Percentiles rank a stretch among this genome's conserved stretches.
phyloP scores from a whole-genome alignment of 345 rosid species.

The Pseudoturritis turrita region DNA sequence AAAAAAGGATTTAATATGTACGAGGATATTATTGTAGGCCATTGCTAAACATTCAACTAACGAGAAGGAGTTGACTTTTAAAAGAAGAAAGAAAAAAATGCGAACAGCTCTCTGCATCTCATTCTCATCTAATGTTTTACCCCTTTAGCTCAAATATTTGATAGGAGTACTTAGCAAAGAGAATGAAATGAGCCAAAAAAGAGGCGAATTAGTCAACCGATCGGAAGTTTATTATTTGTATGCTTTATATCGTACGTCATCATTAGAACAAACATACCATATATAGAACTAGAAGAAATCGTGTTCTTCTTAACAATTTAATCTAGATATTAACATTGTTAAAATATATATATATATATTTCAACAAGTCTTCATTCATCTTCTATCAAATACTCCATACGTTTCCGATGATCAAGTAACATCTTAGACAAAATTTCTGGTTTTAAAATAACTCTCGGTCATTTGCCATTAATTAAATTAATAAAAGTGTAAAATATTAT shows the following conservation, averaged over 20 bases:
- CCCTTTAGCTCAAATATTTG: neutral
- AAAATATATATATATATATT: no score
- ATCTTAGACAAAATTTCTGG: no score
- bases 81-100: neutral
- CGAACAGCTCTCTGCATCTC: neutral
- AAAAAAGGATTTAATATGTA: neutral
- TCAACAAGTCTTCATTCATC: no score
- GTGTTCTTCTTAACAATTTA: no score
- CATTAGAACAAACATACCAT: neutral
- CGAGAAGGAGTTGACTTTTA: neutral
- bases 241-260: neutral
- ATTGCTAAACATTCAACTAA: neutral
- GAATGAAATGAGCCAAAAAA: neutral
- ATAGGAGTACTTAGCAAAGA: neutral
- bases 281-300: neutral
- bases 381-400: no score
- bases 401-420: no score
- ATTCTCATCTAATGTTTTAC: neutral
- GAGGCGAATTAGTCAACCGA: neutral
- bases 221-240: neutral
- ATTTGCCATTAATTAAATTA: no score
- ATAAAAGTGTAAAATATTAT: no score
- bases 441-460: no score
- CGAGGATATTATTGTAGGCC: constrained; percentile 4
- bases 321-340: no score